A percentile compares a stretch with the other conserved stretches of the same genome.
Conservation (phyloP, 2,329 filamentous ascomycete genomes). For the Alternaria metachromatica region DNA sequence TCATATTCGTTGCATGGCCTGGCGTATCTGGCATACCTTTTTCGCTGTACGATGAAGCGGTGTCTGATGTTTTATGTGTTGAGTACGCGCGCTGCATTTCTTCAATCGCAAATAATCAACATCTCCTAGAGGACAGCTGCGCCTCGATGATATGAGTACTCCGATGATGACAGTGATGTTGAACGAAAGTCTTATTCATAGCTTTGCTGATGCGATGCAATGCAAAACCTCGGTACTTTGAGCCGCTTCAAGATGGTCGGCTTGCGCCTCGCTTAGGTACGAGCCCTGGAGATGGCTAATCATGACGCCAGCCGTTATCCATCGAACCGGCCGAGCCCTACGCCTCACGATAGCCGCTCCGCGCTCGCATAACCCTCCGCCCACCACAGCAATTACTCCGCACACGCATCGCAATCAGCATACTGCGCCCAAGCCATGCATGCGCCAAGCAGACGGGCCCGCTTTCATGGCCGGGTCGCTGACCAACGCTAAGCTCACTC, state of each 20-base stretch:
- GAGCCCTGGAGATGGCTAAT: not conserved
- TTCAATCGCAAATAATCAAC: not conserved
- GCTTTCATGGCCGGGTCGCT: not conserved
- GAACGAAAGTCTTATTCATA: not conserved
- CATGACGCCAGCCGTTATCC: not conserved
- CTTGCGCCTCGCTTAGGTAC: not conserved
- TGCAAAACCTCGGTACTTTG: not conserved
- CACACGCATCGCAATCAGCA: constrained; percentile 2
- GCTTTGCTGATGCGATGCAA: not conserved
- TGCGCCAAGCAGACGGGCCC: constrained; percentile 8
- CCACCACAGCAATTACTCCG: not conserved
- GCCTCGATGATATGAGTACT: not conserved
- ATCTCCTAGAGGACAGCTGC: not conserved
- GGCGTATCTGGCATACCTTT: constrained; percentile 4
- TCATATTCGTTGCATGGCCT: constrained; percentile 13
- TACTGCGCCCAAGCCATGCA: constrained; percentile 2
- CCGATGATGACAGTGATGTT: not conserved
- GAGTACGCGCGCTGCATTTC: not conserved
- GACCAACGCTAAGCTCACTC: not conserved
- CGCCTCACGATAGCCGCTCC: not conserved
- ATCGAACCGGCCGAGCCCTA: not conserved
- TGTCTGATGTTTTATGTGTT: not conserved
- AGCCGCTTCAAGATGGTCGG: constrained; percentile 2
- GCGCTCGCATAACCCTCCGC: not conserved
- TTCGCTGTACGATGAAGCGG: not conserved